Evolutionary conservation across 169 alveolate genomes (phyloP).

Genomic region (Cryptosporidium viatorum): DNA sequence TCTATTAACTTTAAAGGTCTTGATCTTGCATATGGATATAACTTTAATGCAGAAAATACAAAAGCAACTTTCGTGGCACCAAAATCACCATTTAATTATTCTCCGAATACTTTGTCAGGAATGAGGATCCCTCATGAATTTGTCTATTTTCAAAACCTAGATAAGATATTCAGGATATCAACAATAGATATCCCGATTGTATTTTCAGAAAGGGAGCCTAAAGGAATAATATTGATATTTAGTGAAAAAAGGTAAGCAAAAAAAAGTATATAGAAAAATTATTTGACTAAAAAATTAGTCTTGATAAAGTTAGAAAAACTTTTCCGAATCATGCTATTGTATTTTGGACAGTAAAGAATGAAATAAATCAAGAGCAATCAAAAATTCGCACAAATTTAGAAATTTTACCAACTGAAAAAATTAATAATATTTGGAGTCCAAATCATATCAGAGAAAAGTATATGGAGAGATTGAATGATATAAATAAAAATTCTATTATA

Average conservation of each 20-base stretch:
- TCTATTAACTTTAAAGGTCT: conserved; percentile 11
- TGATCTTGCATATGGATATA: conserved; percentile 11
- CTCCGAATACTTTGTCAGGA: not conserved
- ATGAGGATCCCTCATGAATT: conserved; percentile 22
- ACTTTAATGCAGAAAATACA: not conserved
- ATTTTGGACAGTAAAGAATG: not conserved
- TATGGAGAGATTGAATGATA: not conserved
- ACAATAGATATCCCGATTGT: conserved; percentile 13
- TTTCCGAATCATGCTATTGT: not conserved
- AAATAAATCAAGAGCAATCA: not conserved
- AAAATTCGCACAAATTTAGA: not conserved
- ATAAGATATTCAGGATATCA: not conserved
- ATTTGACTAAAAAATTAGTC: not conserved
- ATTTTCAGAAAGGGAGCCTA: not conserved
- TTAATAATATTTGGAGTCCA: conserved; percentile 4
- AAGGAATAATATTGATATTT: not conserved
- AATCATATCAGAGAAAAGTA: not conserved
- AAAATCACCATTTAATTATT: conserved; percentile 4
- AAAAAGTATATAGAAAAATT: not conserved
- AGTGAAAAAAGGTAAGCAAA: not conserved
- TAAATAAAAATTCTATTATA: conserved; percentile 11
- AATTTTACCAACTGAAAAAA: not conserved
- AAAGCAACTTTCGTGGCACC: conserved; percentile 2
- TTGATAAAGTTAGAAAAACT: not conserved
- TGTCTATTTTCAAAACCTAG: not conserved